Conservation (phyloP, 345 rosid species). For the Linum tenue region DNA sequence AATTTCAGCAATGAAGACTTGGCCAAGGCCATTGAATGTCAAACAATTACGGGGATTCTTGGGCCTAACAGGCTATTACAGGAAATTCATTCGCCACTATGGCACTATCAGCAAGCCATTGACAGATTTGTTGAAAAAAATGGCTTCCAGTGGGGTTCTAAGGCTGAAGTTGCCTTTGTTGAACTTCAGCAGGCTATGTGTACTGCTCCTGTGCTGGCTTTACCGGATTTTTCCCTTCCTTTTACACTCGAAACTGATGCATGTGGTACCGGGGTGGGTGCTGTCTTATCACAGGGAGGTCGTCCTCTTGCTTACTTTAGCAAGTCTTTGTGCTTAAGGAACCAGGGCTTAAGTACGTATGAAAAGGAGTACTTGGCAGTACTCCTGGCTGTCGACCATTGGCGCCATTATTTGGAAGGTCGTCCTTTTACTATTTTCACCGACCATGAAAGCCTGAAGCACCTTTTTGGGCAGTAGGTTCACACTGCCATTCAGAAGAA, state of each 20-base stretch:
- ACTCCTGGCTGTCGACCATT: too few species aligned
- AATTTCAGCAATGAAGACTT: neutral
- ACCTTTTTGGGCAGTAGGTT: neutral
- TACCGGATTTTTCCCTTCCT: too few species aligned
- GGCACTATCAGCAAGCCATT: neutral
- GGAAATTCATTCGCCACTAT: neutral
- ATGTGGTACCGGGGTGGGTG: too few species aligned
- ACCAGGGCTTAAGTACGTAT: too few species aligned
- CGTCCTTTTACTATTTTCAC: neutral
- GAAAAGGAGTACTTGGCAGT: too few species aligned
- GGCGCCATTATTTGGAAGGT: neutral
- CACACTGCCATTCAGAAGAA: neutral
- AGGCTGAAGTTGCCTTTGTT: neutral
- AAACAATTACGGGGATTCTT: slow-evolving; percentile 2
- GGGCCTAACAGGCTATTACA: neutral
- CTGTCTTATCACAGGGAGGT: too few species aligned
- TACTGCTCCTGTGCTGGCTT: neutral
- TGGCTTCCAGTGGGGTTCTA: neutral
- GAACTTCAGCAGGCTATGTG: neutral
- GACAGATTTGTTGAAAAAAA: neutral
- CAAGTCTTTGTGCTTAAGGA: neutral
- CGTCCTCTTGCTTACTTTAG: slow-evolving; percentile 3
- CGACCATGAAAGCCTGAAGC: neutral
- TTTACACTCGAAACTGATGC: too few species aligned
- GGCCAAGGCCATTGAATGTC: neutral